phyloP scores from a whole-genome alignment of 208 protist species.

The Vickermania spadyakhi region DNA sequence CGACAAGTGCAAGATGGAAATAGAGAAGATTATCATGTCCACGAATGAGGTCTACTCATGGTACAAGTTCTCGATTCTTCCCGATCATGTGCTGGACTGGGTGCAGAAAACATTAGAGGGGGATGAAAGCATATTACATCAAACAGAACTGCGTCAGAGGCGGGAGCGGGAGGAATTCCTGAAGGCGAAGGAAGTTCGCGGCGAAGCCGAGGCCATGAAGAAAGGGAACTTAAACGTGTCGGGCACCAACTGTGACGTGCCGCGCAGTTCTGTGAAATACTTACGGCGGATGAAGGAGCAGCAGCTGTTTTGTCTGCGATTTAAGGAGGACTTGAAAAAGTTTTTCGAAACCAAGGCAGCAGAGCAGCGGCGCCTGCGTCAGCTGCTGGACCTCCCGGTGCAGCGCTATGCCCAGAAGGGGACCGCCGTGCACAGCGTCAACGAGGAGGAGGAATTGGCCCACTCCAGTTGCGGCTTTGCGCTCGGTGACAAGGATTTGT shows the following conservation, averaged over 20 bases:
- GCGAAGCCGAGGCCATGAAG: background rate
- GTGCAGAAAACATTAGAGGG: slow-evolving; percentile 29
- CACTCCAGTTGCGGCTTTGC: slow-evolving; percentile 4
- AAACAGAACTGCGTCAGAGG: slow-evolving; percentile 16
- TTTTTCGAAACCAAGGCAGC: slow-evolving; percentile 63
- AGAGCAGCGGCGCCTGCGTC: slow-evolving; percentile 45
- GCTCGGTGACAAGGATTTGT: too few relatives aligned
- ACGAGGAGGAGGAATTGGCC: slow-evolving; percentile 1
- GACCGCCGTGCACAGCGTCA: background rate
- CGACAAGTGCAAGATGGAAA: background rate
- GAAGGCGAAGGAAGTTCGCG: background rate
- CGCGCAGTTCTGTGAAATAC: background rate
- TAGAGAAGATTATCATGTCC: background rate
- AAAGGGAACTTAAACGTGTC: background rate
- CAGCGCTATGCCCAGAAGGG: slow-evolving; percentile 2
- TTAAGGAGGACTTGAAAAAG: slow-evolving; percentile 61
- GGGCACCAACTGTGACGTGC: background rate
- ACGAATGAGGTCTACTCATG: slow-evolving; percentile 17
- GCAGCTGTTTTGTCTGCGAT: slow-evolving; percentile 34
- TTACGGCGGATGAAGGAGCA: slow-evolving; percentile 1
- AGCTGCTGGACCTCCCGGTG: slow-evolving; percentile 33
- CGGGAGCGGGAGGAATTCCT: slow-evolving; percentile 7
- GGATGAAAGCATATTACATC: slow-evolving; percentile 12
- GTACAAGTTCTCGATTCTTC: slow-evolving; percentile 42
- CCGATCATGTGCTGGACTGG: slow-evolving; percentile 35